These are phyloP conservation scores for Trichocomaceae sp. DNA, from an alignment of 2,329 filamentous ascomycete genomes.

Conservation along the genomic window DNA sequence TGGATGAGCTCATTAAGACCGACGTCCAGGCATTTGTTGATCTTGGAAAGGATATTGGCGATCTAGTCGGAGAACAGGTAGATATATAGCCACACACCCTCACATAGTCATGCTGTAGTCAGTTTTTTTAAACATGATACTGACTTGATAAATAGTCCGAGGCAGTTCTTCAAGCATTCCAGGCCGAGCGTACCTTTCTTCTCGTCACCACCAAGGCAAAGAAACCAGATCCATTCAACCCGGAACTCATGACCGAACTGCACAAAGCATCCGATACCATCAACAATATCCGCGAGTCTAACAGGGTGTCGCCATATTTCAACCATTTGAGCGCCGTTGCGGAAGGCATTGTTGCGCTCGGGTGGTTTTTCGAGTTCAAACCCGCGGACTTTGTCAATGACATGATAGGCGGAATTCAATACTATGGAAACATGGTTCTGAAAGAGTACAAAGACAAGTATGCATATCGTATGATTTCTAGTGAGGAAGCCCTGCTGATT, in stretches of 20 bases:
- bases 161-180: conserved; percentile 61
- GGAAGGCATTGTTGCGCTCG: conserved; percentile 81
- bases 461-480: conserved; percentile 19
- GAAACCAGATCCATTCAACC: conserved; percentile 72
- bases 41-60: conserved; percentile 70
- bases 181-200: conserved; percentile 79
- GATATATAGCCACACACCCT: no score
- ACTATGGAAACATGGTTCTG: conserved; percentile 89
- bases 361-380: conserved; percentile 81
- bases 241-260: conserved; percentile 75
- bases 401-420: conserved; percentile 74
- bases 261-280: conserved; percentile 75
- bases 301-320: conserved; percentile 67
- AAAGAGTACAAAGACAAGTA: conserved; percentile 83
- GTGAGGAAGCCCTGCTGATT: neutral
- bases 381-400: conserved; percentile 83
- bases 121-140: neutral
- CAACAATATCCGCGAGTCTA: conserved; percentile 72
- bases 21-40: conserved; percentile 73
- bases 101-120: neutral
- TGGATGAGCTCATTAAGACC: conserved; percentile 68
- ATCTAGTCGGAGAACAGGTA: conserved; percentile 73
- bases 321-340: conserved; percentile 81
- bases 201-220: conserved; percentile 83
- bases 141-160: conserved; percentile 37